These are phyloP conservation scores for Diddensiella transvaalensis DNA, from an alignment of 805 yeast species.

Conservation along the genomic window DNA sequence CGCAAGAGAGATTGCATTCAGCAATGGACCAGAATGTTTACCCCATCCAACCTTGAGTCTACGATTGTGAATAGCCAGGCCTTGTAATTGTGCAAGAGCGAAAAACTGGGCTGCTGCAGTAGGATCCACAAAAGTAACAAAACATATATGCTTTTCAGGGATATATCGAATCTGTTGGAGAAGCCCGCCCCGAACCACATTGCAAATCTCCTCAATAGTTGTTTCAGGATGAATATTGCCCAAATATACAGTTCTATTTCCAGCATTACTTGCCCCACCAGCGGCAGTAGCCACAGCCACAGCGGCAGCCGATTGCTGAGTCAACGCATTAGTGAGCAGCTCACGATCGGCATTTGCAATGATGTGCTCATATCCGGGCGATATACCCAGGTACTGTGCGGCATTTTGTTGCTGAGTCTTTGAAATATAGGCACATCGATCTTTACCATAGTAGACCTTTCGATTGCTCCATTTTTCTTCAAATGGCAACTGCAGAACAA, in stretches of 20 bases:
- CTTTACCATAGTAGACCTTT: slow-evolving; percentile 88
- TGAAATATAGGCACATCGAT: slow-evolving; percentile 84
- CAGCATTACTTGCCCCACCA: slow-evolving; percentile 88
- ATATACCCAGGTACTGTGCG: slow-evolving; percentile 86
- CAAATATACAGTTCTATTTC: slow-evolving; percentile 88
- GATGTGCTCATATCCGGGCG: slow-evolving; percentile 82
- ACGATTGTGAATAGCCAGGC: slow-evolving; percentile 78
- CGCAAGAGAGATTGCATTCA: slow-evolving; percentile 81
- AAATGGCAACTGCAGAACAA: slow-evolving; percentile 70
- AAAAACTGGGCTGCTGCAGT: slow-evolving; percentile 97
- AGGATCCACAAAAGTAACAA: slow-evolving; percentile 93
- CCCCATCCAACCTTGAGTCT: slow-evolving; percentile 97
- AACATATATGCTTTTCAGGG: slow-evolving; percentile 85
- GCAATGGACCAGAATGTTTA: slow-evolving; percentile 88
- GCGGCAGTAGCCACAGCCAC: slow-evolving; percentile 96
- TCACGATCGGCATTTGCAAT: slow-evolving; percentile 64
- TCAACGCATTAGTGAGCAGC: slow-evolving; percentile 46
- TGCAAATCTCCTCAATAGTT: slow-evolving; percentile 89
- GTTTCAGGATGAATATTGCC: slow-evolving; percentile 89
- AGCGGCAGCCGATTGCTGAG: slow-evolving; percentile 94
- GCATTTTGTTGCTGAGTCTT: slow-evolving; percentile 97
- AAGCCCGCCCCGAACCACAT: slow-evolving; percentile 92
- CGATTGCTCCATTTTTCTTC: slow-evolving; percentile 62
- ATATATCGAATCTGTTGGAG: slow-evolving; percentile 78
- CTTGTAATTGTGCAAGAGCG: slow-evolving; percentile 89